Evolutionary conservation across 176 grass and related monocot genomes (phyloP).

Genomic region (Bonia amplexicaulis): DNA sequence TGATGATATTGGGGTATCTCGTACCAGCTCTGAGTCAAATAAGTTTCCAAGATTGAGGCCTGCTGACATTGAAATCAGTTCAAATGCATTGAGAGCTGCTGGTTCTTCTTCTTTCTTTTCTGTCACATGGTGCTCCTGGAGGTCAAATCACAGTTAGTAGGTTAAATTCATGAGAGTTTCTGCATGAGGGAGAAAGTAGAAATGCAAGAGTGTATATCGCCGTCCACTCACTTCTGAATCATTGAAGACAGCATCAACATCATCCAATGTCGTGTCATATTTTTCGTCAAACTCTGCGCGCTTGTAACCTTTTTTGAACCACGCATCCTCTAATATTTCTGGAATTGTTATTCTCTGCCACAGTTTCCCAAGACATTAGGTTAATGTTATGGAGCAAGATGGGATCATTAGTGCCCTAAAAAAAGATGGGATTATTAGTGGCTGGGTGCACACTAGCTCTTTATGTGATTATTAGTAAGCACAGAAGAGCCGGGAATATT

Average conservation of each 20-base stretch:
- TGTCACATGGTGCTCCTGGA: constrained; percentile 75
- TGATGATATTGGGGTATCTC: neutral
- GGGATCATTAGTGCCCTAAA: neutral
- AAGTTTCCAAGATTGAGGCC: constrained; percentile 94
- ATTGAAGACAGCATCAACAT: constrained; percentile 87
- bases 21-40: constrained; percentile 80
- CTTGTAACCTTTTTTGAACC: constrained; percentile 88
- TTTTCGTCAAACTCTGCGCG: constrained; percentile 69
- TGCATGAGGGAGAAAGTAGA: neutral
- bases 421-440: neutral
- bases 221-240: constrained; percentile 76
- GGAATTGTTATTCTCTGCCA: constrained; percentile 78
- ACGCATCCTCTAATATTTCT: constrained; percentile 91
- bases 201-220: neutral
- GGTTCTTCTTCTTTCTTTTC: constrained; percentile 92
- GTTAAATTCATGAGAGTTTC: neutral
- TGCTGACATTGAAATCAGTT: constrained; percentile 87
- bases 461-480: neutral
- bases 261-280: constrained; percentile 67
- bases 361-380: constrained; percentile 9
- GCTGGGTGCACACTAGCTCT: neutral
- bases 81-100: constrained; percentile 85
- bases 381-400: neutral
- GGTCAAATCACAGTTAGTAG: neutral
- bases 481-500: neutral